A percentile compares a stretch with the other conserved stretches of the same genome.
Evolutionary conservation across 2,329 filamentous ascomycete species (phyloP).

Genomic region (Biscogniauxia marginata): DNA sequence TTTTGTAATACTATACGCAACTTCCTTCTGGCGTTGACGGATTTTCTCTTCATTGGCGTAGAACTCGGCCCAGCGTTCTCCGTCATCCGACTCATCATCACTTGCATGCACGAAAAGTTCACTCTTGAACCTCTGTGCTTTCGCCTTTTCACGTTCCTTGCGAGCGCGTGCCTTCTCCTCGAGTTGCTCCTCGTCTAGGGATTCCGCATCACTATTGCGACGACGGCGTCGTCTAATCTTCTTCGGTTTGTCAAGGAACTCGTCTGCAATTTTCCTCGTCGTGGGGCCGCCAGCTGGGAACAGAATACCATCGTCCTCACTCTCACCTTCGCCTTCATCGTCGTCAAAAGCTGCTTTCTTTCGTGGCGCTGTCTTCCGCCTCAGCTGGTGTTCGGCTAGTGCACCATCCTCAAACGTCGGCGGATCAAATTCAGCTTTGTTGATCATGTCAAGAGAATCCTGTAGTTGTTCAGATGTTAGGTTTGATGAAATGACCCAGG

Average conservation of each 20-base stretch:
- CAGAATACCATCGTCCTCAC: conserved; percentile 56
- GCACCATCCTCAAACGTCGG: conserved; percentile 74
- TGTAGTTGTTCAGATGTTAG: conserved; percentile 65
- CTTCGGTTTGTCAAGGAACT: conserved; percentile 53
- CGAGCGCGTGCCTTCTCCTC: conserved; percentile 62
- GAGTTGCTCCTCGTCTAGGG: conserved; percentile 61
- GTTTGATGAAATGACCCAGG: conserved; percentile 73
- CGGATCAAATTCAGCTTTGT: conserved; percentile 75
- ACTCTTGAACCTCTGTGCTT: conserved; percentile 78
- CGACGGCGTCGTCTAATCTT: conserved; percentile 58
- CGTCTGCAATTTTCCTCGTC: conserved; percentile 50
- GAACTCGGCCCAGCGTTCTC: conserved; percentile 61
- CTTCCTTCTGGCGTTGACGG: conserved; percentile 51
- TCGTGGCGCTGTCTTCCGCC: conserved; percentile 60
- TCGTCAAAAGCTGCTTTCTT: conserved; percentile 67
- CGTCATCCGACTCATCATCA: conserved; percentile 86
- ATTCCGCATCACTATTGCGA: conserved; percentile 42
- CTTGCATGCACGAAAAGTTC: conserved; percentile 76
- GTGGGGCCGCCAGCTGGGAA: conserved; percentile 72
- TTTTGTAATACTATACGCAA: conserved; percentile 24
- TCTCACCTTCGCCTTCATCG: conserved; percentile 54
- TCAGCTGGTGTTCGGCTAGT: conserved; percentile 75
- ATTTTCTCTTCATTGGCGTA: conserved; percentile 71
- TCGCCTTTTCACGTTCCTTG: conserved; percentile 70
- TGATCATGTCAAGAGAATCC: conserved; percentile 69